Evolutionary conservation across 2,329 filamentous ascomycete species (phyloP).

Genomic region (Colletotrichum tanaceti): DNA sequence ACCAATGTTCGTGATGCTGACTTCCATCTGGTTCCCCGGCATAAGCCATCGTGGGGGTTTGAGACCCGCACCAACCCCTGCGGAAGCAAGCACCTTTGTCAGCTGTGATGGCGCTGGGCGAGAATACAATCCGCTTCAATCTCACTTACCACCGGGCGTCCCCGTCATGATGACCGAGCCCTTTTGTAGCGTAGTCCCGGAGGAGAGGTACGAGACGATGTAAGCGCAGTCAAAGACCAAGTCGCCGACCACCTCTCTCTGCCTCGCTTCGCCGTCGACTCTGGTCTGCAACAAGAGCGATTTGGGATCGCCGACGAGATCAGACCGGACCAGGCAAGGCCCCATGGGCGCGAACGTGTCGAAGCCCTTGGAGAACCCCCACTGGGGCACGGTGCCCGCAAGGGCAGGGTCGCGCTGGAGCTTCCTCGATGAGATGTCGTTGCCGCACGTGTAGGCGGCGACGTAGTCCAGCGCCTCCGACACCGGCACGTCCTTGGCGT

Average conservation of each 20-base stretch:
- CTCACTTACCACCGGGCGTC: constrained; percentile 56
- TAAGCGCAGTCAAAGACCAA: constrained; percentile 58
- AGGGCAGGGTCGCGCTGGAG: constrained; percentile 61
- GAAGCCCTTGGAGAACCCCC: constrained; percentile 68
- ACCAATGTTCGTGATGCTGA: constrained; percentile 54
- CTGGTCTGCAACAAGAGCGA: constrained; percentile 57
- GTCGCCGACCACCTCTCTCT: constrained; percentile 55
- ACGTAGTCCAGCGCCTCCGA: constrained; percentile 61
- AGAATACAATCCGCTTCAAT: background rate
- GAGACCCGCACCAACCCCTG: constrained; percentile 57
- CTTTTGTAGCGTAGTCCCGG: constrained; percentile 56
- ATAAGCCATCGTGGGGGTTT: constrained; percentile 52
- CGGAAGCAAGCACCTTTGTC: background rate
- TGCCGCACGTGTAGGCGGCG: constrained; percentile 64
- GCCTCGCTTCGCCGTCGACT: constrained; percentile 61
- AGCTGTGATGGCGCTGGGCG: background rate
- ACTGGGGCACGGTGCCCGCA: constrained; percentile 66
- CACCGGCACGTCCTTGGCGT: constrained; percentile 60
- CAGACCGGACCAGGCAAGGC: constrained; percentile 58
- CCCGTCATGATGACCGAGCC: constrained; percentile 60
- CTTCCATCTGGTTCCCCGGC: constrained; percentile 55
- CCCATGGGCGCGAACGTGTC: constrained; percentile 67
- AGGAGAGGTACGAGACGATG: constrained; percentile 52
- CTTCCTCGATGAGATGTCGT: constrained; percentile 66
- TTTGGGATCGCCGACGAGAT: constrained; percentile 56